These are phyloP conservation scores for Clitopilus hobsonii DNA, from an alignment of 768 basidiomycete species.

Conservation along the genomic window DNA sequence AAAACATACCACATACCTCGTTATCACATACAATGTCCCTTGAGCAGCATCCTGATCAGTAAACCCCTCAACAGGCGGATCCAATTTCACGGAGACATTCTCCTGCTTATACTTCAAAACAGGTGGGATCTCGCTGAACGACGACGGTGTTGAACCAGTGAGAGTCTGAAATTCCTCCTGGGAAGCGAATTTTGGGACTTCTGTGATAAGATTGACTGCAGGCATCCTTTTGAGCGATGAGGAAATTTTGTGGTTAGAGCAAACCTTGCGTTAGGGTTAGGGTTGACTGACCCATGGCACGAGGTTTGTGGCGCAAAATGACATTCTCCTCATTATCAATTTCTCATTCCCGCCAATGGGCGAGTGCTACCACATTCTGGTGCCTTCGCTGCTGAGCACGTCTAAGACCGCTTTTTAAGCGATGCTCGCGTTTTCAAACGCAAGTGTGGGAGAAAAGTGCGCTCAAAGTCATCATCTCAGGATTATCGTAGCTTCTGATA, in stretches of 20 bases:
- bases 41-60: conserved; percentile 40
- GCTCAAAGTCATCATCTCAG: too few species aligned
- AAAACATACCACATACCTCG: conserved; percentile 50
- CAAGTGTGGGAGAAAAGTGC: too few species aligned
- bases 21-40: conserved; percentile 81
- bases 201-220: conserved; percentile 28
- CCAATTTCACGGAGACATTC: conserved; percentile 62
- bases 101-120: conserved; percentile 72
- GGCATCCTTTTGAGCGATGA: conserved; percentile 25
- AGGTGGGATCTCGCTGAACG: conserved; percentile 83
- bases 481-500: too few species aligned
- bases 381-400: too few species aligned
- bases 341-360: too few species aligned
- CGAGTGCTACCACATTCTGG: too few species aligned
- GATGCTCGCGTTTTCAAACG: too few species aligned
- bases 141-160: conserved; percentile 75
- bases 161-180: conserved; percentile 65
- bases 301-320: neutral
- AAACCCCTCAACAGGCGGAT: conserved; percentile 66
- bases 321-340: too few species aligned
- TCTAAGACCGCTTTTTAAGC: too few species aligned
- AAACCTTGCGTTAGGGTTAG: conserved; percentile 15
- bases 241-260: neutral
- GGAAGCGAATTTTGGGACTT: conserved; percentile 32
- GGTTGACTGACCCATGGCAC: conserved; percentile 2